Base-by-base conservation (phyloP, 2,329 filamentous ascomycete genomes). In the Aureobasidium melanogenum region DNA sequence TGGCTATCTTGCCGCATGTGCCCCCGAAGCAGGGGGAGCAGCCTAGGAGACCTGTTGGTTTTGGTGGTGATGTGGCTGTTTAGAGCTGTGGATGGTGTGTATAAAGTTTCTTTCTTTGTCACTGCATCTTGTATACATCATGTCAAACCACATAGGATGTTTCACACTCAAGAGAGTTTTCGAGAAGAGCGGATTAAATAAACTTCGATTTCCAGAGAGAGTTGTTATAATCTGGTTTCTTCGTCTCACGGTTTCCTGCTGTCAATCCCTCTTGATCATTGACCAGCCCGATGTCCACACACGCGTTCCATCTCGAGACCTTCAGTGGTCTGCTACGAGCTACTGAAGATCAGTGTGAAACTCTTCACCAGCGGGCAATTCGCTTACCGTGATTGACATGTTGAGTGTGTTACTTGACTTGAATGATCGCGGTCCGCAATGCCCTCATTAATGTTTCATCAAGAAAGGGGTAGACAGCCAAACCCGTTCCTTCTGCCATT, bases 41-140 rank as follows among this genome's bases (percentile, higher is more conserved):
- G 1, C 50, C 41, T 15, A 84, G 91, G 68, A 82, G 87, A 63
- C 93, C 93, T 2, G 91, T 96, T 60, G 94, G 94, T 0, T 97
- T 99, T 77, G 94, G 94, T 0, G 94, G 93, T 0, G 85, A 79
- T 69, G 68, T 74, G 67, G 28, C 44, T 22, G 41, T 58, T 12
- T 62, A 62, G 26, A 2, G 19, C 10, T 50, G 34, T 2, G 14
- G 2, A 12, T 30, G 17, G 6, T 26, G 24, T 43, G 10, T 55
- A 8, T 22, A 39, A 14, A 4, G 10, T 32, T 19, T 43, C 34
- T 26, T 55, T 43, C 17, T 32, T 19, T 15, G 41, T 47, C 7
- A 36, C 14, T 46, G 5, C 15, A 3, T 7, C 9, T 17, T 14
- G 9, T n/a, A 3, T 30, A 48, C 24, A 12, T 22, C 46, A 7